These are phyloP conservation scores for Wallacemonas sp. DNA, from an alignment of 208 protist genomes.

Conservation along the genomic window DNA sequence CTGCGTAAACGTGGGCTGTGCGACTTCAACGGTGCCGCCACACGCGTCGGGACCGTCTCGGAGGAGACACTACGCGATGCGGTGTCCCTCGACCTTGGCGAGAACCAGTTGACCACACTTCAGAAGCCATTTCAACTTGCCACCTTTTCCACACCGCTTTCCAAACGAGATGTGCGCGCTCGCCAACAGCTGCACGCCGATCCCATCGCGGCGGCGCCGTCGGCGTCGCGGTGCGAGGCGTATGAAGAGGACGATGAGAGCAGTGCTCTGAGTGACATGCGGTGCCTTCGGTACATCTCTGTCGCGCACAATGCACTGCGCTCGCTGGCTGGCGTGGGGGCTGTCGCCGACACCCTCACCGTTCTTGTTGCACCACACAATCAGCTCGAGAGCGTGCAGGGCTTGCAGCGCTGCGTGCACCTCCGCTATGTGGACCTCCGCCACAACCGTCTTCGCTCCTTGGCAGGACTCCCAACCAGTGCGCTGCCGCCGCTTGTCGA, in stretches of 20 bases:
- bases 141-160: slow-evolving; percentile 3
- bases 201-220: neutral
- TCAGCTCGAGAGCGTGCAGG: slow-evolving; percentile 18
- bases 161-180: neutral
- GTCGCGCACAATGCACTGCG: slow-evolving; percentile 24
- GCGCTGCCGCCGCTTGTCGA: neutral
- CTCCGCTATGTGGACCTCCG: slow-evolving; percentile 32
- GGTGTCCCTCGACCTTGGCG: slow-evolving; percentile 19
- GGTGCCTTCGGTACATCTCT: slow-evolving; percentile 9
- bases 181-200: no score
- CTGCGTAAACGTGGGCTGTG: slow-evolving; percentile 4
- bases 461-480: slow-evolving; percentile 18
- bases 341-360: slow-evolving; percentile 21
- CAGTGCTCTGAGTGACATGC: slow-evolving; percentile 18
- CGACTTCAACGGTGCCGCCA: neutral
- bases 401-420: slow-evolving; percentile 21
- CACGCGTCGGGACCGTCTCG: slow-evolving; percentile 17
- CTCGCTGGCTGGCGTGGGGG: slow-evolving; percentile 17
- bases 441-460: slow-evolving; percentile 24
- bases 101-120: slow-evolving; percentile 25
- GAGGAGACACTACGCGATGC: slow-evolving; percentile 4
- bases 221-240: neutral
- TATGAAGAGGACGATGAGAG: slow-evolving; percentile 9
- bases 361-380: slow-evolving; percentile 33
- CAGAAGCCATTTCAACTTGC: slow-evolving; percentile 17